These are phyloP conservation scores for Cordia subcordata DNA, from an alignment of 257 asterid species.

Conservation along the genomic window DNA sequence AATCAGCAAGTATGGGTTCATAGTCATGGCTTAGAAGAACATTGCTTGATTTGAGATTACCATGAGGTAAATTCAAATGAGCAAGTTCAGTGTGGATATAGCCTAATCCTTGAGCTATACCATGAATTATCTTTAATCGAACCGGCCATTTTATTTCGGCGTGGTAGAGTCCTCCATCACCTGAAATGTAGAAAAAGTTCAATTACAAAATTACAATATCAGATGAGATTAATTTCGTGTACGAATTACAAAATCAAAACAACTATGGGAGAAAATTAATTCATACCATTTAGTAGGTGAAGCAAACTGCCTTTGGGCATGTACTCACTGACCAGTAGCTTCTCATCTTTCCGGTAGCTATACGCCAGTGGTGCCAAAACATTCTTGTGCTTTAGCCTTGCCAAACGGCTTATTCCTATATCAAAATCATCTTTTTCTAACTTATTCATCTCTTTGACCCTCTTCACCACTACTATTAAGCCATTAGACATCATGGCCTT, in stretches of 20 bases:
- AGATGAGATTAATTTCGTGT: background rate
- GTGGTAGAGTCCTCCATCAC: conserved; percentile 44
- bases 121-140: conserved; percentile 57
- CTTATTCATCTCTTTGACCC: conserved; percentile 53
- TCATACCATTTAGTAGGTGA: conserved; percentile 54
- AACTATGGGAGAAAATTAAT: background rate
- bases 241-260: no score
- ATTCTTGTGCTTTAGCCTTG: conserved; percentile 53
- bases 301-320: conserved; percentile 63
- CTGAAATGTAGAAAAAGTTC: no score
- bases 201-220: no score
- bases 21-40: conserved; percentile 41
- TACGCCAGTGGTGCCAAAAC: conserved; percentile 68
- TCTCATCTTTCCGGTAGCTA: conserved; percentile 68
- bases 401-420: conserved; percentile 49
- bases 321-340: conserved; percentile 59
- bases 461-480: conserved; percentile 61
- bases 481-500: conserved; percentile 63
- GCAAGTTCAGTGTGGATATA: conserved; percentile 53
- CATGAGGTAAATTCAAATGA: conserved; percentile 57
- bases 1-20: conserved; percentile 64
- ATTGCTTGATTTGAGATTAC: conserved; percentile 77
- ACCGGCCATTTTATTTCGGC: conserved; percentile 55
- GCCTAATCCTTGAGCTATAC: conserved; percentile 57
- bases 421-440: conserved; percentile 62